phyloP scores from a whole-genome alignment of 129 eudicot genomes.

The Lonicera japonica region DNA sequence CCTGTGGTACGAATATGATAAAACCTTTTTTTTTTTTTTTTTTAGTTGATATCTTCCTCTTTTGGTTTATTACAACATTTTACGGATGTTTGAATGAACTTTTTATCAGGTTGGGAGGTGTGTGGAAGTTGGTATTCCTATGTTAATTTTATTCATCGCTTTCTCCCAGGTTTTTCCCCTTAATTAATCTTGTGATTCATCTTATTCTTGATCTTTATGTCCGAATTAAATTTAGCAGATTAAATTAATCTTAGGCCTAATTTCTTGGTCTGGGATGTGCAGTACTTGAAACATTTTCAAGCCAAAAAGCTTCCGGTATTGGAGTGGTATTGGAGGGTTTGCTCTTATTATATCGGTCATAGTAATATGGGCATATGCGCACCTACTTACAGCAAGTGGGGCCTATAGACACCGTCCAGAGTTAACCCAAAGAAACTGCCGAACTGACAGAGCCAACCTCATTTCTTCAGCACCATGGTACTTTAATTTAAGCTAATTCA shows the following conservation, averaged over 20 bases:
- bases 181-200: not conserved
- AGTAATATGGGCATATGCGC: conserved; percentile 98
- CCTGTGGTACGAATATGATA: conserved; percentile 52
- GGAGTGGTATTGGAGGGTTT: conserved; percentile 90
- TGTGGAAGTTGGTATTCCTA: conserved; percentile 93
- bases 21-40: too few species aligned
- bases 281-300: conserved; percentile 93
- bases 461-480: conserved; percentile 92
- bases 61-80: not conserved
- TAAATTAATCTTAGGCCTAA: not conserved
- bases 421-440: conserved; percentile 70
- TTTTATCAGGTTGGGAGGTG: conserved; percentile 76
- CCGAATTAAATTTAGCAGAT: not conserved
- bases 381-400: conserved; percentile 89
- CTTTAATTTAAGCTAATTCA: not conserved
- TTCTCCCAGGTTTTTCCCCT: conserved; percentile 68
- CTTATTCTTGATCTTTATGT: not conserved
- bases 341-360: conserved; percentile 72
- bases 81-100: not conserved
- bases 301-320: conserved; percentile 65
- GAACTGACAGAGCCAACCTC: conserved; percentile 88
- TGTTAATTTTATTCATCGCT: conserved; percentile 71
- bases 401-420: conserved; percentile 94
- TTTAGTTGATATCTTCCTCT: too few species aligned
- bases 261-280: conserved; percentile 13